Evolutionary conservation across 2,329 filamentous ascomycete genomes (phyloP), one percentile per base, ranked within the genome.

Genomic region (Alternaria sp.): DNA sequence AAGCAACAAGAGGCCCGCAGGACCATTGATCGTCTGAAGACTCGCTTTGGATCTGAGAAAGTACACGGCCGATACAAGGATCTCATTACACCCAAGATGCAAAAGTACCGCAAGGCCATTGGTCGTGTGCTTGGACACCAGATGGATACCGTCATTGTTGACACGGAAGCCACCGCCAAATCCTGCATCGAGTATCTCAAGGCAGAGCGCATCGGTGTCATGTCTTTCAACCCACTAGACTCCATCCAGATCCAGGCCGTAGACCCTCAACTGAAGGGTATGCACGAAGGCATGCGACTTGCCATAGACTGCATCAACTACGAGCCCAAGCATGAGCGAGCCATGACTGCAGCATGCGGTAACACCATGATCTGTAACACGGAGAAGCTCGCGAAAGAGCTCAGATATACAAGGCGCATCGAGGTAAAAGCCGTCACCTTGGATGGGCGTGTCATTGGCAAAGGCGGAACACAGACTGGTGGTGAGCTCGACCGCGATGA

Each of bases 271-370:
- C 83, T 99, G 65, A 97, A 97, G 79, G 92, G 93, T 28, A 90
- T 97, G 76, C 85, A 91, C 54, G 90, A 91, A 37, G 92, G 91
- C 44, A 88, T 88, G 77, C 88, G 94, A 7, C 85, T 97, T 57
- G 96, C 94, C 0, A 96, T 99, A 63, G 95, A 99, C 76, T 96
- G 93, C 0, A 94, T 99, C 69, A 93, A 97, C 72, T 99, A 95
- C 72, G 95, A 98, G 69, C 85, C 90, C 3, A 87, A 90, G 1
- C 86, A 97, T 49, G 92, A 97, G 74, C 90, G 95, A 65, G 96
- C 93, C 33, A 96, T 99, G 82, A 91, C 90, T 23, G 97, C 96
- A 75, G 94, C 93, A 26, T 99, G 95, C 70, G 94, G 94, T 33
- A 96, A 93, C 78, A 93, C 93, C 4, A 91, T 99, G 64, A 92